Conservation (phyloP, 495 filamentous ascomycete genomes). For the Tetracladium setigerum region DNA sequence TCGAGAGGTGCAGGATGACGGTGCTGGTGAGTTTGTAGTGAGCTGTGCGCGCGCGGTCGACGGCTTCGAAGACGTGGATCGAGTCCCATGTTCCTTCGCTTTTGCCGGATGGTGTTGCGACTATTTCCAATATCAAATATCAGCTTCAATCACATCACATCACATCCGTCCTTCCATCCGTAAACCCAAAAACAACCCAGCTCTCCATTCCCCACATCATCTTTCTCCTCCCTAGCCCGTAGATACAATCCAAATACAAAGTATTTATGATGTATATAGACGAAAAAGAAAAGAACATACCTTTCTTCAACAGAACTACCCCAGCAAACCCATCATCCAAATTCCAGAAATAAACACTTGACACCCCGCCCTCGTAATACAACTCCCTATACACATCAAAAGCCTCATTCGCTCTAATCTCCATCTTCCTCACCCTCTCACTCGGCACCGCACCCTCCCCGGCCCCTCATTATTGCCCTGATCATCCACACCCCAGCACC, state of each 20-base stretch:
- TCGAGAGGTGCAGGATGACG: slow-evolving; percentile 83
- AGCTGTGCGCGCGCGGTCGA: slow-evolving; percentile 78
- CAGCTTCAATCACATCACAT: not conserved
- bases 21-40: slow-evolving; percentile 98
- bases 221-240: not conserved
- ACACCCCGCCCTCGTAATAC: slow-evolving; percentile 96
- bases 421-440: slow-evolving; percentile 85
- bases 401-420: slow-evolving; percentile 86
- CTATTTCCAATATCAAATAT: slow-evolving; percentile 17
- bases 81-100: slow-evolving; percentile 89
- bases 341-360: slow-evolving; percentile 97
- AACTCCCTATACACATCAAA: slow-evolving; percentile 96
- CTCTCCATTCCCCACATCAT: too few species aligned
- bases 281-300: slow-evolving; percentile 35
- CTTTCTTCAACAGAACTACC: slow-evolving; percentile 91
- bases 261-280: not conserved
- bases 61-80: slow-evolving; percentile 97
- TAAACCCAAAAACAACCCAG: too few species aligned
- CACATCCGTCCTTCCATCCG: too few species aligned
- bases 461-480: slow-evolving; percentile 38
- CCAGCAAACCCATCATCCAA: slow-evolving; percentile 97
- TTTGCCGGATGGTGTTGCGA: slow-evolving; percentile 53
- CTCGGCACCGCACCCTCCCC: slow-evolving; percentile 68
- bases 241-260: too few species aligned
- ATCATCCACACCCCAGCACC: slow-evolving; percentile 45